Base-by-base conservation (phyloP, 805 yeast genomes). In the Kodamaea lidongshanica region DNA sequence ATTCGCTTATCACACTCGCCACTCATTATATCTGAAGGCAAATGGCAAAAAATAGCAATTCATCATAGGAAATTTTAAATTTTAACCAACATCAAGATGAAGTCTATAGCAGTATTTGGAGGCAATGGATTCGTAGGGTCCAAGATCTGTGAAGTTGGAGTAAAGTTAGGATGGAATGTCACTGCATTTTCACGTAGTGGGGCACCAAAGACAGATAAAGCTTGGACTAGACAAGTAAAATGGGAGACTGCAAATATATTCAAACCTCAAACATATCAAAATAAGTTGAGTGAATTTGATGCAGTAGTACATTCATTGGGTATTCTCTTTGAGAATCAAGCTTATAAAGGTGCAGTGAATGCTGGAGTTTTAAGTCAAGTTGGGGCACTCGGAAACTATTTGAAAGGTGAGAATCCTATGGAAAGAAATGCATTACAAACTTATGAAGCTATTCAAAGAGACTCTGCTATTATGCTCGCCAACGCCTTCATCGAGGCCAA, bases 221-320 rank as follows among this genome's bases (percentile, higher is more conserved):
- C 59, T 4, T 78, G 86, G 84, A 63, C 73, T 3, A 44, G 59
- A 2, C 57, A 74, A 39, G 86, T 82, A 6, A 50, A 69, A 4
- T 82, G 94, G 89, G 58, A 60, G 21, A 50, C 64, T 30, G 94
- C 81, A 2, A 75, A 86, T 46, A 65, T 85, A 0, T 79, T 85
- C 48, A 56, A 77, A 13, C 81, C 87, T 1, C 53, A 64, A 1
- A 61, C 81, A 0, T 84, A 84, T 46, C 41, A 47, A 12, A 51
- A 61, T 3, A 52, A 65, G 17, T 46, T 86, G 13, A 37, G 46
- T 19, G 66, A 67, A 20, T 71, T 77, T 1, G 62, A 69, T 27
- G 75, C 81, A 1, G 89, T 87, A 2, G 89, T 88, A 9, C 95
- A 87, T 50, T 71, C 92, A 0, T 63, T 87, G 31, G 97, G 97